Evolutionary conservation across 352 stramenopile species (phyloP).

Genomic region (Phytophthora hibernalis): DNA sequence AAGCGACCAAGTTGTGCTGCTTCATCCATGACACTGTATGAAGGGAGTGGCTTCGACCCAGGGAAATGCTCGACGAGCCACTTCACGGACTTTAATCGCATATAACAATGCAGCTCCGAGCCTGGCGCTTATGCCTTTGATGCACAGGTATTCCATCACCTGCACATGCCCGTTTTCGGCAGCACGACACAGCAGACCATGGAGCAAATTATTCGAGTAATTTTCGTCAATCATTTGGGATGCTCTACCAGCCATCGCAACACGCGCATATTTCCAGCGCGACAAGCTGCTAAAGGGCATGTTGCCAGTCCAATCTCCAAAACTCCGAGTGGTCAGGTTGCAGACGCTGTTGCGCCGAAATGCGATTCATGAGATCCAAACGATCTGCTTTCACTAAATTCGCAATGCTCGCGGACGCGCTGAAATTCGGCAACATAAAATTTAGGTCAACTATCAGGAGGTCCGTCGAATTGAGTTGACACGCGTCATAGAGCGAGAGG

Average conservation of each 20-base stretch:
- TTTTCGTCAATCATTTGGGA: neutral
- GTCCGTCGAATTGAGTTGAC: neutral
- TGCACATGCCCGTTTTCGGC: neutral
- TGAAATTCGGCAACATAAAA: neutral
- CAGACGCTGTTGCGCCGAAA: neutral
- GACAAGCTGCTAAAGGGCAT: neutral
- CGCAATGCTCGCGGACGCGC: neutral
- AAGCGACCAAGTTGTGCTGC: neutral
- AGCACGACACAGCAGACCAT: neutral
- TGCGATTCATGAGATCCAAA: neutral
- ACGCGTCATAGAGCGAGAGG: constrained; percentile 3
- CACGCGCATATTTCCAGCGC: neutral
- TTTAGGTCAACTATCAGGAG: too few relatives aligned
- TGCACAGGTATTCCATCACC: neutral
- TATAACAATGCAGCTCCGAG: neutral
- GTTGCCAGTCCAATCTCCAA: neutral
- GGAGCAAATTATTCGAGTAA: neutral
- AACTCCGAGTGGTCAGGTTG: neutral
- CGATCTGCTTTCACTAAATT: neutral
- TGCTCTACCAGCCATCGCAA: constrained; percentile 1
- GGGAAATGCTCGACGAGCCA: neutral
- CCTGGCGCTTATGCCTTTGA: neutral
- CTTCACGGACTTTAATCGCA: neutral
- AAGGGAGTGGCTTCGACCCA: neutral
- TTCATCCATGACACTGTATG: neutral